A percentile compares a stretch with the other conserved stretches of the same genome.
Evolutionary conservation across 2,329 filamentous ascomycete genomes (phyloP).

Genomic region (Ustulina deusta): DNA sequence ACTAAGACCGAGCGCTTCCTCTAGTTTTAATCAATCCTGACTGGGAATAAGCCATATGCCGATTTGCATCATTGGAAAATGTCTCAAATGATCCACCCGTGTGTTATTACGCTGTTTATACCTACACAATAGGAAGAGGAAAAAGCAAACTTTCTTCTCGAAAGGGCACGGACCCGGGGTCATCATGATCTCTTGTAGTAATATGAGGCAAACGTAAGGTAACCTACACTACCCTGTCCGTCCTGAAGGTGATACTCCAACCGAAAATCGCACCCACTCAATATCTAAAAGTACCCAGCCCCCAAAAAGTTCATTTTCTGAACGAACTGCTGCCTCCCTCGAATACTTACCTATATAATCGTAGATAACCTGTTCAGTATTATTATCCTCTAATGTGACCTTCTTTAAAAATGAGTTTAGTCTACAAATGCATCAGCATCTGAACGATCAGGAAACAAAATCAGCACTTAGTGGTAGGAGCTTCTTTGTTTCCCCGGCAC

Average conservation of each 20-base stretch:
- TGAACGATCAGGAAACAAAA: background rate
- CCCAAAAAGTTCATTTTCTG: too few species aligned
- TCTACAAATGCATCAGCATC: background rate
- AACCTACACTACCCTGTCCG: background rate
- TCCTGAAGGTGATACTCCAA: background rate
- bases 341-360: background rate
- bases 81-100: constrained; percentile 22
- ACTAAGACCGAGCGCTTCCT: constrained; percentile 9
- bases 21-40: constrained; percentile 10
- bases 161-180: constrained; percentile 4
- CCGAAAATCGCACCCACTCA: background rate
- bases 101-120: constrained; percentile 5
- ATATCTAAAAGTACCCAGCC: background rate
- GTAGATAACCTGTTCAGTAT: background rate
- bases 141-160: constrained; percentile 8
- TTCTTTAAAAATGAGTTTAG: background rate
- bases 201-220: constrained; percentile 12
- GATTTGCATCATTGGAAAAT: constrained; percentile 7
- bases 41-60: background rate
- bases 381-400: background rate
- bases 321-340: background rate
- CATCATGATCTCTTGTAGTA: background rate
- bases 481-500: background rate
- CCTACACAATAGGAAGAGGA: background rate
- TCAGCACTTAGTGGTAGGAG: background rate